phyloP scores from a whole-genome alignment of 805 yeast species.

The Wickerhamomyces xylosicus region DNA sequence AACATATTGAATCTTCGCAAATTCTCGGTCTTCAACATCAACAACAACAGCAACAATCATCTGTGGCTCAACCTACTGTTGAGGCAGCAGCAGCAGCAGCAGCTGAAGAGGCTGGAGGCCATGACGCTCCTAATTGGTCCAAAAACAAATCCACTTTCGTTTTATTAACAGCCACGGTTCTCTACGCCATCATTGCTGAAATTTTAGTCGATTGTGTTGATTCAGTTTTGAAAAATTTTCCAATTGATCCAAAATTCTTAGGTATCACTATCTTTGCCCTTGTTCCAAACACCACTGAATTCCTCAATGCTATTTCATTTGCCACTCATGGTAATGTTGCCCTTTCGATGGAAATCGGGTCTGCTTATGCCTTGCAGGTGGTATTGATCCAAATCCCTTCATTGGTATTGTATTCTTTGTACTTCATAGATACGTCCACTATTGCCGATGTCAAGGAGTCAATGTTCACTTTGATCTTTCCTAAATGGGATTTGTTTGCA shows the following conservation, averaged over 20 bases:
- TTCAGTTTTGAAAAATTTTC: constrained; percentile 63
- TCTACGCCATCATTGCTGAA: constrained; percentile 92
- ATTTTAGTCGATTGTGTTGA: constrained; percentile 90
- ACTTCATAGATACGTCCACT: constrained; percentile 27
- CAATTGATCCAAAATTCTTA: constrained; percentile 83
- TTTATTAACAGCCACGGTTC: constrained; percentile 69
- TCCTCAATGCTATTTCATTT: constrained; percentile 91
- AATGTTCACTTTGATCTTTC: constrained; percentile 79
- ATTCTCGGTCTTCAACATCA: no score
- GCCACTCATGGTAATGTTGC: constrained; percentile 96
- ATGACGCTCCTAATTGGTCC: constrained; percentile 97
- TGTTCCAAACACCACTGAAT: constrained; percentile 96
- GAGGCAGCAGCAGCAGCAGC: constrained; percentile 3
- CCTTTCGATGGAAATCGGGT: constrained; percentile 93
- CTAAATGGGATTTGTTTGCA: constrained; percentile 91
- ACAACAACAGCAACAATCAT: constrained; percentile 3
- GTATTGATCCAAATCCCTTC: constrained; percentile 90
- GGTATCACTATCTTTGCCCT: constrained; percentile 93
- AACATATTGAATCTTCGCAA: constrained; percentile 9
- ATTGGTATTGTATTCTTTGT: constrained; percentile 67
- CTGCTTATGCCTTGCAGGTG: constrained; percentile 94
- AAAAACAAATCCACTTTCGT: constrained; percentile 75
- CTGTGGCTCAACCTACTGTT: constrained; percentile 1
- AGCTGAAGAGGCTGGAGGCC: constrained; percentile 38
- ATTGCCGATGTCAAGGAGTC: constrained; percentile 24